Evolutionary conservation across 495 filamentous ascomycete genomes (phyloP).

Genomic region (Tuber indicum): DNA sequence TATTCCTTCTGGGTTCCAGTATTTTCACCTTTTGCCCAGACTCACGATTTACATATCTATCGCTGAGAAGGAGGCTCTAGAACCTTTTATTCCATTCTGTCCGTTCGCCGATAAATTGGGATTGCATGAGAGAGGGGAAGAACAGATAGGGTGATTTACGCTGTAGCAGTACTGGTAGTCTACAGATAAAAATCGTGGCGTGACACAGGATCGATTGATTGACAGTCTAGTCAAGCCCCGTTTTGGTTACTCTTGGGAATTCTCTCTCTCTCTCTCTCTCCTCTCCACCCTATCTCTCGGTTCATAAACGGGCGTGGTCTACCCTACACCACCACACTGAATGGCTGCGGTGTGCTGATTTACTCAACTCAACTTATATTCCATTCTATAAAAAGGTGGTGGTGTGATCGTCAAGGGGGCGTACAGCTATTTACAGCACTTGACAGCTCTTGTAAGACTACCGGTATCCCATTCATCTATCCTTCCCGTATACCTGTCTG

Average conservation of each 20-base stretch:
- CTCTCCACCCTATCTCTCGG: not conserved
- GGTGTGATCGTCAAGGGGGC: constrained; percentile 2
- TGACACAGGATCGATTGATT: not conserved
- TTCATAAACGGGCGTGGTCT: not conserved
- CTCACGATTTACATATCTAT: not conserved
- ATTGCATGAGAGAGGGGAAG: constrained; percentile 5
- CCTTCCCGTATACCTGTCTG: too few relatives aligned
- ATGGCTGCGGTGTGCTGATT: not conserved
- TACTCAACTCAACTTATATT: not conserved
- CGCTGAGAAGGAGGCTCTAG: not conserved
- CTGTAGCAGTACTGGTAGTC: not conserved
- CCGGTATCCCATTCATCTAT: too few relatives aligned
- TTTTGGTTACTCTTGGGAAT: not conserved
- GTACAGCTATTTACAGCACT: not conserved
- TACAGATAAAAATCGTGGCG: not conserved
- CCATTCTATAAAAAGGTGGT: not conserved
- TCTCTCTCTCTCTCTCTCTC: not conserved
- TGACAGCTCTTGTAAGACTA: too few relatives aligned
- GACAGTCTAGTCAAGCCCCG: not conserved
- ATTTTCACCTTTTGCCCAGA: not conserved
- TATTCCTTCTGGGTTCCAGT: not conserved
- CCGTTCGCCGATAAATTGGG: constrained; percentile 39
- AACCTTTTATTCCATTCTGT: constrained; percentile 11
- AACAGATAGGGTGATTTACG: not conserved
- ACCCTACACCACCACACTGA: not conserved